Evolutionary conservation across 2,329 filamentous ascomycete genomes (phyloP).

Genomic region (Dothistroma pini): DNA sequence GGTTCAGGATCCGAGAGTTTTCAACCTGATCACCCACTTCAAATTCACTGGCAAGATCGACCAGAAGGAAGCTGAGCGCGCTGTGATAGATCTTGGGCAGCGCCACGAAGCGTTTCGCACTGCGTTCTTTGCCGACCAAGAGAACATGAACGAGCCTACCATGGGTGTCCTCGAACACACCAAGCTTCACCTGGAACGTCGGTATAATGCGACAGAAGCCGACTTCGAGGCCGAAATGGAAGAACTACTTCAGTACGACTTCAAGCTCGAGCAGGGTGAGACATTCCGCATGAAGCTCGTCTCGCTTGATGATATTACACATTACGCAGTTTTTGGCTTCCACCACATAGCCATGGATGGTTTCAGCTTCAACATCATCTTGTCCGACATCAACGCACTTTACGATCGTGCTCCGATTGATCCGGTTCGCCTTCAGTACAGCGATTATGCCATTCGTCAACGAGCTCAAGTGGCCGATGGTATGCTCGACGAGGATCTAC

Average conservation of each 20-base stretch:
- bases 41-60: too few species aligned
- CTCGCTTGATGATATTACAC: constrained; percentile 15
- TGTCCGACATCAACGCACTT: constrained; percentile 24
- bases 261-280: constrained; percentile 21
- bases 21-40: too few species aligned
- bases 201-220: too few species aligned
- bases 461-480: background rate
- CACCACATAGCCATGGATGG: constrained; percentile 39
- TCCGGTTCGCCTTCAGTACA: constrained; percentile 6
- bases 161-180: too few species aligned
- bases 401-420: constrained; percentile 18
- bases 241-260: background rate
- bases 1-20: too few species aligned
- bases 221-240: too few species aligned
- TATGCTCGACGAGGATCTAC: constrained; percentile 7
- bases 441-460: constrained; percentile 8
- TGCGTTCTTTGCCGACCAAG: too few species aligned
- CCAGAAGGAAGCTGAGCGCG: too few species aligned
- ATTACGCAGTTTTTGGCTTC: constrained; percentile 26
- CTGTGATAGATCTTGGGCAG: too few species aligned
- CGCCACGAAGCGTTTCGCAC: too few species aligned
- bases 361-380: constrained; percentile 26
- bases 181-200: too few species aligned
- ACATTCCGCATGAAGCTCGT: constrained; percentile 24
- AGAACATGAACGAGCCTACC: too few species aligned